Base-by-base conservation (phyloP, 2,329 filamentous ascomycete genomes). In the Xenoacremonium recifei region DNA sequence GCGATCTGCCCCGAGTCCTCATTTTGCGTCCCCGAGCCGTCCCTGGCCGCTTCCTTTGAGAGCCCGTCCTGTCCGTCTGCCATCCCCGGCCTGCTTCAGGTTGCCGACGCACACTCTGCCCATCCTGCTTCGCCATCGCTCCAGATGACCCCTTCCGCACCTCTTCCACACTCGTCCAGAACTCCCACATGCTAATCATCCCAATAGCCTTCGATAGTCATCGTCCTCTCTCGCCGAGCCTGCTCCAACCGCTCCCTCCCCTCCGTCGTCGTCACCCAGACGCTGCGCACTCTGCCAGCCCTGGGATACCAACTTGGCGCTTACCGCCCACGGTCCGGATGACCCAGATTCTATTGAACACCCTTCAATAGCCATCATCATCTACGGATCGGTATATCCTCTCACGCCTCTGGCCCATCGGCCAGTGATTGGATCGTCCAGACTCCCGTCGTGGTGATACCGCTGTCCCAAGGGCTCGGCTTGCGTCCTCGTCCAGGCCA, bases 1-100 rank as follows among this genome's bases (percentile, higher is more conserved):
- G 68, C 68, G 61, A 69, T 67, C 64, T 51, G 50, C 40, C 45
- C 48, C 45, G 45, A 44, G 48, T 50, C 51, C 48, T 48, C 53
- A 55, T 60, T 48, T 59, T 41, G 42, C 48, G 45, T 51, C 45
- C 44, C 49, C 48, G 41, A 39, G 45, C 50, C 42, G 52, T 47
- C 47, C 51, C 9, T 19, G 7, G 9, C 7, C 17, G 5, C 32
- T 34, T 19, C 16, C 32, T 15, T 6, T 15, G 6, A 15, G 17
- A 31, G 29, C 13, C 32, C 32, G 16, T 34, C 50, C 53, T 51
- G 48, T 45, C 53, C 41, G 37, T 54, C 50, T 49, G 44, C 45
- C 48, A 50, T 45, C 44, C 45, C 37, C 36, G 47, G 43, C 48
- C n/a, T 50, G 51, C 53, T 48, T 49, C 53, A 52, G 49, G 49